These are phyloP conservation scores for Fusarium camptoceras DNA, from an alignment of 2,329 filamentous ascomycete genomes.

Conservation along the genomic window DNA sequence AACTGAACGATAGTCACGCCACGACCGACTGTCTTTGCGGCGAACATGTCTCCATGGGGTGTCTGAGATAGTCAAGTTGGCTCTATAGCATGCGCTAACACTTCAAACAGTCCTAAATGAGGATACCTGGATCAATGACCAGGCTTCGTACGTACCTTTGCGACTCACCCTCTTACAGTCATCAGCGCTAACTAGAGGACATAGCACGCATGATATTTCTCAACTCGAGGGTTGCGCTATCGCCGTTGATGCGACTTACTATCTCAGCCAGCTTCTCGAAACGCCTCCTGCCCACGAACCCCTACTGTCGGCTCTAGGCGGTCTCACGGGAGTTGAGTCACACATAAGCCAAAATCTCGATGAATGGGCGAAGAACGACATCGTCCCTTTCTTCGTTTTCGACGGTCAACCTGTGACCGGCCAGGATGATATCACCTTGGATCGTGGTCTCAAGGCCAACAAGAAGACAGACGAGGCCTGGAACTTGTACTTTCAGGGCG, in stretches of 20 bases:
- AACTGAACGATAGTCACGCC: conserved; percentile 7
- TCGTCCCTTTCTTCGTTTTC: conserved; percentile 91
- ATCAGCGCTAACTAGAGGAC: conserved; percentile 40
- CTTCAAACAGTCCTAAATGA: conserved; percentile 51
- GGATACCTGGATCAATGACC: conserved; percentile 56
- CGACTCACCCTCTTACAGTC: conserved; percentile 7
- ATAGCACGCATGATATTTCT: conserved; percentile 70
- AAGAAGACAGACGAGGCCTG: conserved; percentile 83
- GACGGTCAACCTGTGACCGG: conserved; percentile 85
- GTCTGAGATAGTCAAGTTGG: background rate
- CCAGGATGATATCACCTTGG: conserved; percentile 76
- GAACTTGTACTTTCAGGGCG: conserved; percentile 84
- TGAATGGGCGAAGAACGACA: conserved; percentile 74
- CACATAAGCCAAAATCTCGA: conserved; percentile 83
- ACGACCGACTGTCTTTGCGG: conserved; percentile 10
- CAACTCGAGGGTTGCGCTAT: conserved; percentile 80
- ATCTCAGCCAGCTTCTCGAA: conserved; percentile 82
- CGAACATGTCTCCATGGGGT: conserved; percentile 6
- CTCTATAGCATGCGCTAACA: conserved; percentile 37
- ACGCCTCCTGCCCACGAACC: conserved; percentile 81
- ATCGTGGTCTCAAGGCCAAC: conserved; percentile 73
- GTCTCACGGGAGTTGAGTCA: conserved; percentile 81
- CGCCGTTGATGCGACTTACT: conserved; percentile 90
- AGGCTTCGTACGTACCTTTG: conserved; percentile 51
- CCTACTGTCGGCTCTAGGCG: conserved; percentile 88